Conservation (phyloP, 805 yeast species). For the Wickerhamiella sergipiensis region DNA sequence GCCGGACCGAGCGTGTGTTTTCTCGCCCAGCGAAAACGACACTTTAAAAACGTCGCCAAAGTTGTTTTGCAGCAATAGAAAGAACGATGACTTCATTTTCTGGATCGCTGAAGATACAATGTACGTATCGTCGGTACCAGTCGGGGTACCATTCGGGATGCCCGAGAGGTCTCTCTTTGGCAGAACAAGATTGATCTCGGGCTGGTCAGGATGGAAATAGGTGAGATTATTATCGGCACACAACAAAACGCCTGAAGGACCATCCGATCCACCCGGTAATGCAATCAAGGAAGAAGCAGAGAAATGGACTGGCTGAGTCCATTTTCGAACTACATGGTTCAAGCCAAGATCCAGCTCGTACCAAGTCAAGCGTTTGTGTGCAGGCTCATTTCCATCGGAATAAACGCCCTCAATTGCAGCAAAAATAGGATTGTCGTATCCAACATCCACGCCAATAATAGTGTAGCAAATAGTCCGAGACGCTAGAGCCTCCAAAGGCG, state of each 20-base stretch:
- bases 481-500: slow-evolving; percentile 60
- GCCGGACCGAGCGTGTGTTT: slow-evolving; percentile 28
- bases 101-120: slow-evolving; percentile 54
- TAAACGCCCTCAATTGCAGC: slow-evolving; percentile 62
- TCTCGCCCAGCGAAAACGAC: slow-evolving; percentile 32
- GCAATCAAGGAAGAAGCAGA: slow-evolving; percentile 43
- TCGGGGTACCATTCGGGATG: too few species aligned
- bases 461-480: slow-evolving; percentile 38
- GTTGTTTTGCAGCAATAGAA: slow-evolving; percentile 55
- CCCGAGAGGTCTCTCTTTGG: slow-evolving; percentile 32
- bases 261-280: slow-evolving; percentile 60
- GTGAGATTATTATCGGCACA: slow-evolving; percentile 44
- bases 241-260: slow-evolving; percentile 55
- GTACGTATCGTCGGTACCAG: slow-evolving; percentile 1
- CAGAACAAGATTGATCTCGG: slow-evolving; percentile 32
- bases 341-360: slow-evolving; percentile 81
- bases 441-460: slow-evolving; percentile 54
- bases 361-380: slow-evolving; percentile 35
- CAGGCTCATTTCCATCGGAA: slow-evolving; percentile 11
- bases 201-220: slow-evolving; percentile 22
- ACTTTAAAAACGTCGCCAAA: slow-evolving; percentile 68
- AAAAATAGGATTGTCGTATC: slow-evolving; percentile 72
- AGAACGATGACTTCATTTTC: slow-evolving; percentile 46
- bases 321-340: slow-evolving; percentile 52
- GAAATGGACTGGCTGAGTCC: slow-evolving; percentile 28